Evolutionary conservation across 495 filamentous ascomycete species (phyloP).

Genomic region (Thozetella sp.): DNA sequence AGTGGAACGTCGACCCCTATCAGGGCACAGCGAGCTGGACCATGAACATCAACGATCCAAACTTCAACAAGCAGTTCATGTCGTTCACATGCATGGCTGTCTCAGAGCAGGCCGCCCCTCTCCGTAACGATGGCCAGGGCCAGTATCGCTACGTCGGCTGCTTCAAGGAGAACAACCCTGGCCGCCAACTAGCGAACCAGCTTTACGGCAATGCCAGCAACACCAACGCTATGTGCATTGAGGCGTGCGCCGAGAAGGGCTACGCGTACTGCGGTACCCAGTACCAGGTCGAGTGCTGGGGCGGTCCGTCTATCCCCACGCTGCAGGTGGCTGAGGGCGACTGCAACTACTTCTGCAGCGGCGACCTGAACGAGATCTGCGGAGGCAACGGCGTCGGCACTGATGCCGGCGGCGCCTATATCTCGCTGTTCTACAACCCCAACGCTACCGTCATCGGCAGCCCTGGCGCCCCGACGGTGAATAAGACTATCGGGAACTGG

Average conservation of each 20-base stretch:
- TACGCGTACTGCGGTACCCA: constrained; percentile 49
- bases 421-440: constrained; percentile 27
- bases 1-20: constrained; percentile 44
- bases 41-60: constrained; percentile 42
- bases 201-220: constrained; percentile 28
- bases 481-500: constrained; percentile 11
- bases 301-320: constrained; percentile 28
- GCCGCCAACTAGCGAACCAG: constrained; percentile 32
- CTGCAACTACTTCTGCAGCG: constrained; percentile 40
- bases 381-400: constrained; percentile 34
- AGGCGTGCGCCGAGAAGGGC: constrained; percentile 28
- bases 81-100: constrained; percentile 35
- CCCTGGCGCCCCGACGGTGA: neutral
- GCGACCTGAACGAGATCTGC: constrained; percentile 26
- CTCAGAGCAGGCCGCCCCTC: constrained; percentile 33
- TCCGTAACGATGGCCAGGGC: constrained; percentile 23
- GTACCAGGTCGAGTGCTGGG: constrained; percentile 52
- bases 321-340: constrained; percentile 24
- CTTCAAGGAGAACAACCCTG: constrained; percentile 42
- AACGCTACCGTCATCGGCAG: neutral
- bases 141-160: constrained; percentile 39
- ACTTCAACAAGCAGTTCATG: constrained; percentile 37
- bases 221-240: constrained; percentile 40
- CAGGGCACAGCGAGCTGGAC: constrained; percentile 38
- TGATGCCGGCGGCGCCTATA: constrained; percentile 31